These are phyloP conservation scores for Quillaja saponaria DNA, from an alignment of 306 rosid genomes.

Conservation along the genomic window DNA sequence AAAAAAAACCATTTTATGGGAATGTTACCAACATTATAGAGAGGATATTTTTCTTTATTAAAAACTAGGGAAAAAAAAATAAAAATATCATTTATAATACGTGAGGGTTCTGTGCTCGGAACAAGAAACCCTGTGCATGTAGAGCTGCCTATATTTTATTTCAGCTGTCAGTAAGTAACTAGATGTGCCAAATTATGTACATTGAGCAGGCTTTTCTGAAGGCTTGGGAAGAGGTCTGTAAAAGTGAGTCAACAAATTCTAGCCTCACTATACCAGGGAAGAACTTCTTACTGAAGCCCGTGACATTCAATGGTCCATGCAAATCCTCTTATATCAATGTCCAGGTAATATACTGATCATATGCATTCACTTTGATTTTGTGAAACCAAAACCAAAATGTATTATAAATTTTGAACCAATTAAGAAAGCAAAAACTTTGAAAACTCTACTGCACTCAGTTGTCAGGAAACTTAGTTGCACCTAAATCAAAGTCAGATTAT, in stretches of 20 bases:
- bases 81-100: too few relatives aligned
- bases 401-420: background rate
- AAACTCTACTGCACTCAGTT: constrained; percentile 22
- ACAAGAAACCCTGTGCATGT: too few relatives aligned
- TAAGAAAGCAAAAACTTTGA: background rate
- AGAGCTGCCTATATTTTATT: background rate
- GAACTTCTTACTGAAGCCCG: constrained; percentile 44
- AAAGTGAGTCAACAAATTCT: constrained; percentile 27
- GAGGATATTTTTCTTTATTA: background rate
- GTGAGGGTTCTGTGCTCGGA: too few relatives aligned
- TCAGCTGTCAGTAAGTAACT: background rate
- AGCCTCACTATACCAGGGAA: constrained; percentile 23
- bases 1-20: too few relatives aligned
- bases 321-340: constrained; percentile 33
- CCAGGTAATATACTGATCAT: constrained; percentile 29
- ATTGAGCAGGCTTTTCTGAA: constrained; percentile 45
- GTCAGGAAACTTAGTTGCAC: constrained; percentile 50
- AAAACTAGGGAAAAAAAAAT: too few relatives aligned
- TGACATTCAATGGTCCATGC: constrained; percentile 48
- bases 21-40: too few relatives aligned
- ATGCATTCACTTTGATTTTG: too few relatives aligned
- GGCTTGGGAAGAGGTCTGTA: constrained; percentile 44
- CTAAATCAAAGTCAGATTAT: constrained; percentile 37
- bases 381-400: background rate
- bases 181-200: background rate